A percentile compares a stretch with the other conserved stretches of the same genome.
Evolutionary conservation across 1,284 basidiomycete species (phyloP).

Genomic region (Phellinidium pouzarii): DNA sequence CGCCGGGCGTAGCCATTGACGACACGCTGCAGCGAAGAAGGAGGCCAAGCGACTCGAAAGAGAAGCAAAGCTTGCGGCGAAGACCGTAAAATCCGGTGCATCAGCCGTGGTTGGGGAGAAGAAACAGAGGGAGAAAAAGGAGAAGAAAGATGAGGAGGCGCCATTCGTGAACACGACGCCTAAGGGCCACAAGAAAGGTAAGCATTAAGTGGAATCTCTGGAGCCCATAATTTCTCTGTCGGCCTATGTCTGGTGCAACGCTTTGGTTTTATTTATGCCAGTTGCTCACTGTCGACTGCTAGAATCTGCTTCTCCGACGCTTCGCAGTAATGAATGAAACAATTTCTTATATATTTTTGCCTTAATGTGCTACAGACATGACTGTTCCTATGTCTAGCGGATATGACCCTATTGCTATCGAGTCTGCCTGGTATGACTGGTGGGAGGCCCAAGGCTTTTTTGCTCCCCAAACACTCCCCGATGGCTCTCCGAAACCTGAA

Average conservation of each 20-base stretch:
- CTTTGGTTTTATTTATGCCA: neutral
- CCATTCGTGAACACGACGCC: slow-evolving; percentile 84
- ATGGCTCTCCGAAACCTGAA: slow-evolving; percentile 52
- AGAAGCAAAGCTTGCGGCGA: slow-evolving; percentile 76
- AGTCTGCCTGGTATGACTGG: slow-evolving; percentile 98
- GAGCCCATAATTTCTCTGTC: too few relatives aligned
- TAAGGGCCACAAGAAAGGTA: slow-evolving; percentile 87
- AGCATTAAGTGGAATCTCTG: slow-evolving; percentile 13
- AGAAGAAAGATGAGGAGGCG: slow-evolving; percentile 62
- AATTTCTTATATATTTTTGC: neutral
- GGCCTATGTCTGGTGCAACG: too few relatives aligned
- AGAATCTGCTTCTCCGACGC: neutral
- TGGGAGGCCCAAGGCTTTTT: slow-evolving; percentile 92
- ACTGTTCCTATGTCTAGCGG: slow-evolving; percentile 82
- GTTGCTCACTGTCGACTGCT: too few relatives aligned
- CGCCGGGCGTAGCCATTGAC: neutral
- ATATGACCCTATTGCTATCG: slow-evolving; percentile 94
- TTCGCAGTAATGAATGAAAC: too few relatives aligned
- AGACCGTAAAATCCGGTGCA: slow-evolving; percentile 51
- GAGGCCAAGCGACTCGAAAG: slow-evolving; percentile 67
- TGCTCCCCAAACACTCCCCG: slow-evolving; percentile 62
- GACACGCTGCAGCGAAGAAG: slow-evolving; percentile 50
- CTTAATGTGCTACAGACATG: slow-evolving; percentile 53
- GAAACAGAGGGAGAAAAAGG: slow-evolving; percentile 72
- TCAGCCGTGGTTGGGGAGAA: slow-evolving; percentile 45